Evolutionary conservation across 306 rosid genomes (phyloP).

Genomic region (Cucurbita argyrosperma): DNA sequence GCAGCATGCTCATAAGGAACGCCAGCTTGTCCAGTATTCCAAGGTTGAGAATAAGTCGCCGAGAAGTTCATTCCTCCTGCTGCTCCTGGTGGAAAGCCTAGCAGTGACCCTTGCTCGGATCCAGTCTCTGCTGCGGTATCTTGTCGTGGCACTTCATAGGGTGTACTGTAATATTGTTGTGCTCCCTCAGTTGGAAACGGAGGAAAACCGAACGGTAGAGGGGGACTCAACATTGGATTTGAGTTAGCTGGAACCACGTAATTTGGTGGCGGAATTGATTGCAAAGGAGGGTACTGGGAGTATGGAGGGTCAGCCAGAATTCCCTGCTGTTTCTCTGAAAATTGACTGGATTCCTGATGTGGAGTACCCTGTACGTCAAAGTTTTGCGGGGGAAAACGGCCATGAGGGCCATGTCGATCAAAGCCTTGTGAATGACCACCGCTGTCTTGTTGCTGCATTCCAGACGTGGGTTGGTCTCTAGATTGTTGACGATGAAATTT

Average conservation of each 20-base stretch:
- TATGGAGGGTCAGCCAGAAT: constrained; percentile 40
- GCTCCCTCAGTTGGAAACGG: constrained; percentile 61
- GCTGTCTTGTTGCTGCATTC: constrained; percentile 33
- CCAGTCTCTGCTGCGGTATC: constrained; percentile 53
- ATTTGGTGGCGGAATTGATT: constrained; percentile 42
- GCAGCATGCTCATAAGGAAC: constrained; percentile 35
- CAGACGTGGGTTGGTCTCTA: constrained; percentile 68
- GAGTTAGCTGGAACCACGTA: constrained; percentile 42
- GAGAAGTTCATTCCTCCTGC: constrained; percentile 37
- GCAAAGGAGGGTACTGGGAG: constrained; percentile 61
- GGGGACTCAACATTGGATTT: constrained; percentile 56
- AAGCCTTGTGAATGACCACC: constrained; percentile 50
- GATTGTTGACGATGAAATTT: constrained; percentile 52
- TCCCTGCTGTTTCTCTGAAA: constrained; percentile 57
- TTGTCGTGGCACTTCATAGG: constrained; percentile 59
- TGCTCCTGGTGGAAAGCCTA: constrained; percentile 63
- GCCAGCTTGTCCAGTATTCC: constrained; percentile 54
- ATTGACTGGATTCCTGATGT: constrained; percentile 47
- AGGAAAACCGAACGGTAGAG: constrained; percentile 49
- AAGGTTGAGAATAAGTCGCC: constrained; percentile 47
- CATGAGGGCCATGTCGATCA: constrained; percentile 50
- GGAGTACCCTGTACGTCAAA: constrained; percentile 24
- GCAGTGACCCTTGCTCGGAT: constrained; percentile 50
- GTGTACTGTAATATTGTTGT: constrained; percentile 55
- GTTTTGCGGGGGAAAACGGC: constrained; percentile 35